Conservation (phyloP, 2,329 filamentous ascomycete species). For the Sporothrix schenckii region DNA sequence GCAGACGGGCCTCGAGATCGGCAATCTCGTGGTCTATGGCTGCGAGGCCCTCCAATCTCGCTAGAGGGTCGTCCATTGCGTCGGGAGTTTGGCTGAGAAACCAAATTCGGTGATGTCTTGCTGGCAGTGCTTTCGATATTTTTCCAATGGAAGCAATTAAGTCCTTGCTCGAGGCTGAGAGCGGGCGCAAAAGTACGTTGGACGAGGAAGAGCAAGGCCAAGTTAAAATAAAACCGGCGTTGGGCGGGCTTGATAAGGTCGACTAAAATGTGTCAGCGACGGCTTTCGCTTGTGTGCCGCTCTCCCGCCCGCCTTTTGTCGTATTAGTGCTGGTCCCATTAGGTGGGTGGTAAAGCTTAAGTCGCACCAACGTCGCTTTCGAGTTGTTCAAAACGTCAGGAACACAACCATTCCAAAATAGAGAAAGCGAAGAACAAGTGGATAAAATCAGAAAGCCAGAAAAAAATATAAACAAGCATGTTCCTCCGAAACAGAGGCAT, state of each 20-base stretch:
- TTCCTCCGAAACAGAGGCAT: constrained; percentile 18
- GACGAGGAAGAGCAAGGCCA: neutral
- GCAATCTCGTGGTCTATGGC: constrained; percentile 58
- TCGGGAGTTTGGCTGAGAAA: neutral
- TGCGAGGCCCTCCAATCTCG: constrained; percentile 35
- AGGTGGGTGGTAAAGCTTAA: neutral
- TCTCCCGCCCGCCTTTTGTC: neutral
- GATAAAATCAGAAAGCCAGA: constrained; percentile 12
- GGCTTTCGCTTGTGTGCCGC: constrained; percentile 11
- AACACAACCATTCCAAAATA: neutral
- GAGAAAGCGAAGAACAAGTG: constrained; percentile 2
- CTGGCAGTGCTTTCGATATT: neutral
- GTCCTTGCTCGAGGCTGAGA: neutral
- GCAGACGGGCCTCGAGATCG: constrained; percentile 57
- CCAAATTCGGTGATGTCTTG: no score
- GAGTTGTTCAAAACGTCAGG: neutral
- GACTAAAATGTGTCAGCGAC: constrained; percentile 18
- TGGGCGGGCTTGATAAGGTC: constrained; percentile 20
- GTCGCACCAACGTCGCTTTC: neutral
- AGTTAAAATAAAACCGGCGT: neutral
- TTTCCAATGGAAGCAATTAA: no score
- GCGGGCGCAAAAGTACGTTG: constrained; percentile 8
- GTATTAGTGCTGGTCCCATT: neutral
- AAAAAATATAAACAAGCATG: constrained; percentile 19
- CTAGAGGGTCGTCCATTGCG: constrained; percentile 4